Percentiles rank a stretch among this genome's conserved stretches.
Evolutionary conservation across 495 filamentous ascomycete genomes (phyloP).

Genomic region (Penicillium cataractarum): DNA sequence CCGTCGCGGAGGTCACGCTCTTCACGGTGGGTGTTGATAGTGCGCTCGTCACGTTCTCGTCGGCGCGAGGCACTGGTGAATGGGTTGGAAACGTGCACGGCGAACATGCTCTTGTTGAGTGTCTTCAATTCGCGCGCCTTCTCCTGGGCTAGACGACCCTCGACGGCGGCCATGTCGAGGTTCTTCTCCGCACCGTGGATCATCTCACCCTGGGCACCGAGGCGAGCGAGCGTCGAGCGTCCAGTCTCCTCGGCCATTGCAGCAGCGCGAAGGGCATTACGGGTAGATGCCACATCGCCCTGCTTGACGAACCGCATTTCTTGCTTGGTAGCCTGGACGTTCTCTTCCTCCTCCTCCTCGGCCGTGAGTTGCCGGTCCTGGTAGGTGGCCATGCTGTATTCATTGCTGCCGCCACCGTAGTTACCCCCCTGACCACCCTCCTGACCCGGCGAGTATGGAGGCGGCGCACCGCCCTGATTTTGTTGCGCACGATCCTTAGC

Average conservation of each 20-base stretch:
- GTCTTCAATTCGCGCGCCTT: conserved; percentile 76
- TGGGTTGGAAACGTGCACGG: conserved; percentile 73
- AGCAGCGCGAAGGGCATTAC: conserved; percentile 67
- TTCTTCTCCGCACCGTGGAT: conserved; percentile 79
- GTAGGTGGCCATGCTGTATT: conserved; percentile 62
- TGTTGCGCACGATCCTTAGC: conserved; percentile 59
- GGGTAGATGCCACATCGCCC: conserved; percentile 70
- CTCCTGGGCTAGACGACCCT: conserved; percentile 73
- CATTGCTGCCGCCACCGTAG: conserved; percentile 52
- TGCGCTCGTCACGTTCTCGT: conserved; percentile 61
- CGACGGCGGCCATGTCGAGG: conserved; percentile 67
- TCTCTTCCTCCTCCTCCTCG: conserved; percentile 72
- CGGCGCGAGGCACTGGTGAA: conserved; percentile 63
- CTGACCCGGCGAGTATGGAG: conserved; percentile 47
- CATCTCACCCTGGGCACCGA: conserved; percentile 74
- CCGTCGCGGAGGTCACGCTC: conserved; percentile 72
- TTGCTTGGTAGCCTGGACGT: conserved; percentile 68
- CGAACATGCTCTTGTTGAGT: conserved; percentile 82
- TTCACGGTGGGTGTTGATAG: conserved; percentile 61
- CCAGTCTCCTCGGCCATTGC: conserved; percentile 74
- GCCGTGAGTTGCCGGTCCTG: conserved; percentile 72
- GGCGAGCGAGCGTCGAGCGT: conserved; percentile 65
- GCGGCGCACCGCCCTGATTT: conserved; percentile 41
- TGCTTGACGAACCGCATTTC: conserved; percentile 78
- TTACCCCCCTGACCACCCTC: conserved; percentile 21